Conservation (phyloP, 2,329 filamentous ascomycete species). For the Rutstroemia sp. region DNA sequence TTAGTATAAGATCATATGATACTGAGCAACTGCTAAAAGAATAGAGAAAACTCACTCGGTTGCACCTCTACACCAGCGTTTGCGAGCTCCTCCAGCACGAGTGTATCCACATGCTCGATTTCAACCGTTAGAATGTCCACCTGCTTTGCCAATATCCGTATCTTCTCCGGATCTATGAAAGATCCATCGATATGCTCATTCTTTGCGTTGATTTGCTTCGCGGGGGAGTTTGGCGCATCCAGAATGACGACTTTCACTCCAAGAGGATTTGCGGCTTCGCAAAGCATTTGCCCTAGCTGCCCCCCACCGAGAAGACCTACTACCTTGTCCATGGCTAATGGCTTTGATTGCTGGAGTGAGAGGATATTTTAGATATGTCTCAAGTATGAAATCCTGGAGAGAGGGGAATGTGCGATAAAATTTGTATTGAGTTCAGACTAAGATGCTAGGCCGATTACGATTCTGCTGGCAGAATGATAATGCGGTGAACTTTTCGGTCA, state of each 20-base stretch:
- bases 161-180: constrained; percentile 75
- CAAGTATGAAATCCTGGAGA: too few species aligned
- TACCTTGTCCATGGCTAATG: constrained; percentile 20
- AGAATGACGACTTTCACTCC: constrained; percentile 79
- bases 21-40: not conserved
- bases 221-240: constrained; percentile 66
- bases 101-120: constrained; percentile 92
- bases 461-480: too few species aligned
- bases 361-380: too few species aligned
- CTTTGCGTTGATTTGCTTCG: constrained; percentile 78
- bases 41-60: constrained; percentile 13
- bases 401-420: too few species aligned
- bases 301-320: constrained; percentile 51
- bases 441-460: too few species aligned
- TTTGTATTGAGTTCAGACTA: too few species aligned
- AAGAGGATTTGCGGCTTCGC: constrained; percentile 72
- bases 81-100: constrained; percentile 76
- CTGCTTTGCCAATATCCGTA: constrained; percentile 66
- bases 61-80: constrained; percentile 52
- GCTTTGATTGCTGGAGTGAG: too few species aligned
- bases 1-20: constrained; percentile 41
- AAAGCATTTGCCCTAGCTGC: constrained; percentile 88
- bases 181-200: constrained; percentile 72
- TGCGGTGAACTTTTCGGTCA: too few species aligned
- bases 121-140: constrained; percentile 86